Conservation (phyloP, 176 grass and related monocot genomes). For the Bolboschoenus planiculmis region DNA sequence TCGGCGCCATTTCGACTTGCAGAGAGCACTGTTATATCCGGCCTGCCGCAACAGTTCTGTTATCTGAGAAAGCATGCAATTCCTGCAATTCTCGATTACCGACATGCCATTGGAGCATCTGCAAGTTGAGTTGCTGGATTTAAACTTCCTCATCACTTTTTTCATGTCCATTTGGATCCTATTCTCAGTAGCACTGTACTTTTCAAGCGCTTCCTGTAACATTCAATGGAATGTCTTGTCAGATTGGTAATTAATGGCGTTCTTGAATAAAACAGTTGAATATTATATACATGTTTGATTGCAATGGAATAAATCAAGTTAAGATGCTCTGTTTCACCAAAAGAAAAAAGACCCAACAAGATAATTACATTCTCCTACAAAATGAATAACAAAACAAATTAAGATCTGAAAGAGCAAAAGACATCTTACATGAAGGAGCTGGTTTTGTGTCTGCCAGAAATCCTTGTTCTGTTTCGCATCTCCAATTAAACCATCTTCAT, state of each 20-base stretch:
- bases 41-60: slow-evolving; percentile 37
- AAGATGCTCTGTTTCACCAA: background rate
- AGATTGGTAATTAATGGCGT: background rate
- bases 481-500: slow-evolving; percentile 8
- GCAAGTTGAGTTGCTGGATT: slow-evolving; percentile 25
- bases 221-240: background rate
- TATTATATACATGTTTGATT: background rate
- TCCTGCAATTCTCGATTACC: slow-evolving; percentile 39
- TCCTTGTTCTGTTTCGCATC: slow-evolving; percentile 21
- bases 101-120: slow-evolving; percentile 36
- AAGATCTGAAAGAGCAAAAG: background rate
- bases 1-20: slow-evolving; percentile 77
- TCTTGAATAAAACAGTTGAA: background rate
- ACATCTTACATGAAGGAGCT: slow-evolving; percentile 48
- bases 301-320: background rate
- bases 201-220: slow-evolving; percentile 54
- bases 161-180: slow-evolving; percentile 51
- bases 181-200: slow-evolving; percentile 58
- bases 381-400: background rate
- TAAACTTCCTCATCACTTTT: slow-evolving; percentile 40
- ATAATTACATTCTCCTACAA: background rate
- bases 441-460: slow-evolving; percentile 65
- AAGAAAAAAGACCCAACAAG: background rate
- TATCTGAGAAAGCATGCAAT: slow-evolving; percentile 49
- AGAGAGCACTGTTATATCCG: slow-evolving; percentile 70